These are phyloP conservation scores for Nakazawaea ambrosiae DNA, from an alignment of 805 yeast species.

Conservation along the genomic window DNA sequence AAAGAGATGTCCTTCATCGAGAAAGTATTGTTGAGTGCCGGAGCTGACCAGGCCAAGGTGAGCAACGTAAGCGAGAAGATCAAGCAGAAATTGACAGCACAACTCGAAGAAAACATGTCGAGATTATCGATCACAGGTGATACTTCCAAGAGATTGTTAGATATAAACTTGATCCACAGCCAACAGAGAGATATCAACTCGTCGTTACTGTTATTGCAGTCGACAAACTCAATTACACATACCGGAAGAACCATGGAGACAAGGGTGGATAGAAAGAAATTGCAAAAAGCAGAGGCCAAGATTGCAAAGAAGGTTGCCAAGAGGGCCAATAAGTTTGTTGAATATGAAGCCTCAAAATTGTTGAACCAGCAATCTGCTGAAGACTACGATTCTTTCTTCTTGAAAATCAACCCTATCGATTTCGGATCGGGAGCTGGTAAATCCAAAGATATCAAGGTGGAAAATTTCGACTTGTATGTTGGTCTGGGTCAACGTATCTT, in stretches of 20 bases:
- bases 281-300: conserved; percentile 95
- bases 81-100: conserved; percentile 39
- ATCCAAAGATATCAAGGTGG: conserved; percentile 93
- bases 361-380: conserved; percentile 56
- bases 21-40: conserved; percentile 69
- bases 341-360: conserved; percentile 92
- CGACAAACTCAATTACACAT: conserved; percentile 80
- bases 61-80: conserved; percentile 38
- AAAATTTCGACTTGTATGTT: conserved; percentile 87
- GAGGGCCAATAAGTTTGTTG: conserved; percentile 68
- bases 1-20: conserved; percentile 64
- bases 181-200: conserved; percentile 69
- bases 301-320: conserved; percentile 96
- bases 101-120: conserved; percentile 60
- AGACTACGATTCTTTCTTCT: conserved; percentile 91
- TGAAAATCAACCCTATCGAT: conserved; percentile 92
- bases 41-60: conserved; percentile 61
- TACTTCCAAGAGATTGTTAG: conserved; percentile 78
- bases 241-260: conserved; percentile 89
- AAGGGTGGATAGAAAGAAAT: conserved; percentile 91
- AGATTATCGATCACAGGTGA: conserved; percentile 77
- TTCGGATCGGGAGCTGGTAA: conserved; percentile 88
- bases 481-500: conserved; percentile 94
- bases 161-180: conserved; percentile 64
- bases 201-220: conserved; percentile 70